A percentile compares a stretch with the other conserved stretches of the same genome.
Conservation (phyloP, 768 basidiomycete species). For the Amanita jacksonii region DNA sequence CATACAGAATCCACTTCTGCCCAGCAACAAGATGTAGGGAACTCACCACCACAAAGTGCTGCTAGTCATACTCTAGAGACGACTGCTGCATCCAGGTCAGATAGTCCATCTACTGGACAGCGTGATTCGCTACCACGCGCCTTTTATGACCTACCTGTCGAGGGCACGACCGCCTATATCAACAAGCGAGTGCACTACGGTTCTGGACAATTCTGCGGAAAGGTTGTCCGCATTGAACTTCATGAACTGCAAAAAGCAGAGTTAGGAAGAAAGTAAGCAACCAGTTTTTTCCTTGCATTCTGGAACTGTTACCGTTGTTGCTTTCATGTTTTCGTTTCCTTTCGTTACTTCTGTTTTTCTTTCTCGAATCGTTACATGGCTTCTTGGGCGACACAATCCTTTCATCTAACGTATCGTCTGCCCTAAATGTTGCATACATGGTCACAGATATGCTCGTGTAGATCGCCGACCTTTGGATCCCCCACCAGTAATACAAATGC, state of each 20-base stretch:
- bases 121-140: not conserved
- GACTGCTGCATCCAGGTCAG: not conserved
- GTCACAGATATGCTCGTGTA: conserved; percentile 44
- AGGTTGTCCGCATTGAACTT: conserved; percentile 43
- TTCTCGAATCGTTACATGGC: not conserved
- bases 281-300: no score
- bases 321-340: no score
- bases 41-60: no score
- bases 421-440: not conserved
- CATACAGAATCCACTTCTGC: no score
- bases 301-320: no score
- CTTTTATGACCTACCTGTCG: not conserved
- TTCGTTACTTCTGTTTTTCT: conserved; percentile 1
- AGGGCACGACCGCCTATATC: conserved; percentile 3
- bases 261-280: conserved; percentile 53
- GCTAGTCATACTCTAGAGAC: not conserved
- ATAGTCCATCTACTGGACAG: not conserved
- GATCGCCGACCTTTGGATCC: conserved; percentile 61
- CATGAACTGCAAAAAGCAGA: conserved; percentile 56
- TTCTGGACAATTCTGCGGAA: conserved; percentile 53
- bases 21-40: no score
- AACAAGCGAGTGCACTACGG: conserved; percentile 41
- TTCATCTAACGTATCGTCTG: not conserved
- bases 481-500: conserved; percentile 49
- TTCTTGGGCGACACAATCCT: not conserved